Evolutionary conservation across 495 filamentous ascomycete genomes (phyloP).

Genomic region (Aspergillus funiculosus): DNA sequence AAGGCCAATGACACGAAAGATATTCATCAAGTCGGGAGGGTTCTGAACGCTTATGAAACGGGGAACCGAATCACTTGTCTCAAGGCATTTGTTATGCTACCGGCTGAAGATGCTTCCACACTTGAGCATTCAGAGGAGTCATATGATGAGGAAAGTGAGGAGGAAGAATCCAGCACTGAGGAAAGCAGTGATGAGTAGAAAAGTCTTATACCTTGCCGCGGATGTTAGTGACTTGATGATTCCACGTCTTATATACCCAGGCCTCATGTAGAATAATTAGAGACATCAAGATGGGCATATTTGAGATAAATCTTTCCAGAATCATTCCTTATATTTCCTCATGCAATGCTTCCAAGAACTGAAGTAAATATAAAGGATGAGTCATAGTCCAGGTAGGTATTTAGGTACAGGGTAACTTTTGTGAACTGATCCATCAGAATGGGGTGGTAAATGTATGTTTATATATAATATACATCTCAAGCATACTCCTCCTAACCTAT

Average conservation of each 20-base stretch:
- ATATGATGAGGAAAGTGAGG: constrained; percentile 32
- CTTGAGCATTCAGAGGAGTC: constrained; percentile 34
- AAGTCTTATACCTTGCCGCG: not conserved
- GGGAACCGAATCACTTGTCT: constrained; percentile 87
- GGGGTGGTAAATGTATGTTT: no score
- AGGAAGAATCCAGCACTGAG: constrained; percentile 39
- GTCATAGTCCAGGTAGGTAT: no score
- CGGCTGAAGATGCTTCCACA: constrained; percentile 33
- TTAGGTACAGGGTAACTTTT: no score
- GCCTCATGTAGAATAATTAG: constrained; percentile 3
- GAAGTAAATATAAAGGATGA: not conserved
- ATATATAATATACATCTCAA: no score
- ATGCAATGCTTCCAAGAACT: not conserved
- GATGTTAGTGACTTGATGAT: constrained; percentile 3
- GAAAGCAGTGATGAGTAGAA: constrained; percentile 40
- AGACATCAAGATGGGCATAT: constrained; percentile 2
- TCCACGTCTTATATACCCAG: constrained; percentile 18
- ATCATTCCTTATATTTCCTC: not conserved
- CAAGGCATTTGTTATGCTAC: constrained; percentile 72
- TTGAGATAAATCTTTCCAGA: not conserved
- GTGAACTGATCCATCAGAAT: no score
- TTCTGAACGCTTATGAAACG: constrained; percentile 77
- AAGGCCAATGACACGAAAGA: constrained; percentile 18
- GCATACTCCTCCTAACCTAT: no score
- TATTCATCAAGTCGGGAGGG: constrained; percentile 58